Evolutionary conservation across 176 grass and related monocot genomes (phyloP).

Genomic region (Ensete ventricosum): DNA sequence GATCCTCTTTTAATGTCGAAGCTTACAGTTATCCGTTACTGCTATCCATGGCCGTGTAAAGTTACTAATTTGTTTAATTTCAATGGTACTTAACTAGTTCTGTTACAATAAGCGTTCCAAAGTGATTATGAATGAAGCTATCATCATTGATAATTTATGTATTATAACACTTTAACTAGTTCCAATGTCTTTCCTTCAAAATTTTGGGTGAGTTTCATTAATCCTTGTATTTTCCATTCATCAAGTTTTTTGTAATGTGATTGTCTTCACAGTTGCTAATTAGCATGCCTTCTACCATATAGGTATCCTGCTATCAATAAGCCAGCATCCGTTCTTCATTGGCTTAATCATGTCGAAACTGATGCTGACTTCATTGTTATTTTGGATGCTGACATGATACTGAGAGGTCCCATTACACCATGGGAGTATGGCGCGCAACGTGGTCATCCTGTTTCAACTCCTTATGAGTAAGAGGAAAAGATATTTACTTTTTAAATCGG

Average conservation of each 20-base stretch:
- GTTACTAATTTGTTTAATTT: neutral
- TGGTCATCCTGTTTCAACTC: conserved; percentile 90
- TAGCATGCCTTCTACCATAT: conserved; percentile 6
- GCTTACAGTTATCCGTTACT: neutral
- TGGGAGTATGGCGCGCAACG: conserved; percentile 92
- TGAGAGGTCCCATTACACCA: conserved; percentile 88
- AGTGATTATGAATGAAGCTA: no score
- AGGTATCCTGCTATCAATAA: conserved; percentile 99
- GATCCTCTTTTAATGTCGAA: no score
- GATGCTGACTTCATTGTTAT: conserved; percentile 94
- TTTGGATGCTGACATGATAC: conserved; percentile 98
- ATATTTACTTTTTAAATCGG: conserved; percentile 11
- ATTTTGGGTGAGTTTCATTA: neutral
- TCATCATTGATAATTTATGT: neutral
- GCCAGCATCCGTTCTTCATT: conserved; percentile 91
- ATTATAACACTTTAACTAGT: neutral
- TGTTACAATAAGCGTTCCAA: neutral
- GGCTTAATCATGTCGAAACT: conserved; percentile 80
- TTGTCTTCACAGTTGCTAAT: neutral
- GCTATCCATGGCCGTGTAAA: neutral
- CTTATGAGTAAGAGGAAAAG: conserved; percentile 56
- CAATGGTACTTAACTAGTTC: neutral
- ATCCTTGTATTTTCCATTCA: neutral
- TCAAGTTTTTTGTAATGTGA: neutral
- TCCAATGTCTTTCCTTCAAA: neutral